Conservation (phyloP, 164 flowering plant genomes). For the Chimonanthus salicifolius region DNA sequence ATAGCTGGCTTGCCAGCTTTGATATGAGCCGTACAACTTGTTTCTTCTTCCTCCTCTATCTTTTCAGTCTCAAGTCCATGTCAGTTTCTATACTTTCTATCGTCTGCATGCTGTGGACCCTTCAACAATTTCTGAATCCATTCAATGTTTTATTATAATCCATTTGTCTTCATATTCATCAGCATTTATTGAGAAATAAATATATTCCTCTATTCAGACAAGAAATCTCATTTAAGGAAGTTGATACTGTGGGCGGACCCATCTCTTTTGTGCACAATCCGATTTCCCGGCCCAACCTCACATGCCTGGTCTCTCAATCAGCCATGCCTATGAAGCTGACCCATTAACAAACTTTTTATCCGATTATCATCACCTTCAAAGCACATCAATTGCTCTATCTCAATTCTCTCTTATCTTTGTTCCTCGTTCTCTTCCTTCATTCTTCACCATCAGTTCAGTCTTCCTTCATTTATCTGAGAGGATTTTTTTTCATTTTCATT, state of each 20-base stretch:
- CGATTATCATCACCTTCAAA: too few species aligned
- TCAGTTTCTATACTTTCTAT: background rate
- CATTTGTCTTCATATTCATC: background rate
- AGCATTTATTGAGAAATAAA: background rate
- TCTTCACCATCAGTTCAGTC: too few species aligned
- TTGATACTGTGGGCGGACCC: constrained; percentile 3
- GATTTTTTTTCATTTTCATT: too few species aligned
- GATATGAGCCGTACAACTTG: background rate
- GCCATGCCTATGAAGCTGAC: background rate
- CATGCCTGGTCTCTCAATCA: constrained; percentile 2
- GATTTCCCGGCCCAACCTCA: background rate
- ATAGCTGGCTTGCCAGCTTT: background rate
- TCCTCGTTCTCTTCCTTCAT: background rate
- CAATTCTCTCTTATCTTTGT: background rate
- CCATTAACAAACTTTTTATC: too few species aligned
- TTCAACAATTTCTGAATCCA: background rate
- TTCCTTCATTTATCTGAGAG: too few species aligned
- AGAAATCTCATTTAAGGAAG: background rate
- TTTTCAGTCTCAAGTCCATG: too few species aligned
- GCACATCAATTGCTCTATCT: too few species aligned
- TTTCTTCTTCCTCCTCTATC: too few species aligned
- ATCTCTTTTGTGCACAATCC: background rate
- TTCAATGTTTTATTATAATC: background rate
- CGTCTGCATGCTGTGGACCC: background rate
- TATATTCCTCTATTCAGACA: constrained; percentile 5